Base-by-base conservation (phyloP, 768 basidiomycete genomes). In the Mycena sanguinolenta region DNA sequence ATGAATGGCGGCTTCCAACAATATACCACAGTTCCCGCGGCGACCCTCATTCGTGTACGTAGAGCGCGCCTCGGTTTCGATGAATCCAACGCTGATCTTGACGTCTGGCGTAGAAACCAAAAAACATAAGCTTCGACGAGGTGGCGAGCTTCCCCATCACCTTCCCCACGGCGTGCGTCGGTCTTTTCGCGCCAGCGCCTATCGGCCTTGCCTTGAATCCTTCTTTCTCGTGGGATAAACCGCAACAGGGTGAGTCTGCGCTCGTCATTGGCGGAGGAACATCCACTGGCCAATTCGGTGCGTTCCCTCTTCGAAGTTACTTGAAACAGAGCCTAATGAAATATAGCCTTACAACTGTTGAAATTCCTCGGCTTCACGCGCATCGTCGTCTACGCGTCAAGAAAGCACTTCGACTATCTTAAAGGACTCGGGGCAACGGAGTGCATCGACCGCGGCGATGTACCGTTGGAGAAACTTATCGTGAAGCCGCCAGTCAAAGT, bases 371-470 rank as follows among this genome's bases (percentile, higher is more conserved):
- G 84, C 34, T 84, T 85, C 67, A 82, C 77, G 16, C 79, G 77
- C 12, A 80, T 80, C 61, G 78, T 73, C 57, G 83, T 70, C 36
- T 75, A 81, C 39, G 78, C 81, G 9, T 79, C 83, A 36, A 78
- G 79, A 28, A 83, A 82, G 14, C 75, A 81, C 13, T 76, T 82
- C 23, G 77, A 77, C 14, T 77, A 81, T 34, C 79, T 87, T 12
- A 75, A 81, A n/a, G 62, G 63, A n/a, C 74, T 82, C 3, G 77
- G 79, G 0, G 80, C 82, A 30, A 80, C 78, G 0, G 79, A 84
- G 38, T 79, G 78, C 65, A 78, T 82, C 55, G 77, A 81, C 19
- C 58, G 59, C 28, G 4, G 6, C 2, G 60, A n/a, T 10, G 54
- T 62, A 4, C 17, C 67, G 0, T 13, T 68, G 39, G 27, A 53